phyloP scores from a whole-genome alignment of 1,284 basidiomycete genomes.

The Rhodotorula sp. region DNA sequence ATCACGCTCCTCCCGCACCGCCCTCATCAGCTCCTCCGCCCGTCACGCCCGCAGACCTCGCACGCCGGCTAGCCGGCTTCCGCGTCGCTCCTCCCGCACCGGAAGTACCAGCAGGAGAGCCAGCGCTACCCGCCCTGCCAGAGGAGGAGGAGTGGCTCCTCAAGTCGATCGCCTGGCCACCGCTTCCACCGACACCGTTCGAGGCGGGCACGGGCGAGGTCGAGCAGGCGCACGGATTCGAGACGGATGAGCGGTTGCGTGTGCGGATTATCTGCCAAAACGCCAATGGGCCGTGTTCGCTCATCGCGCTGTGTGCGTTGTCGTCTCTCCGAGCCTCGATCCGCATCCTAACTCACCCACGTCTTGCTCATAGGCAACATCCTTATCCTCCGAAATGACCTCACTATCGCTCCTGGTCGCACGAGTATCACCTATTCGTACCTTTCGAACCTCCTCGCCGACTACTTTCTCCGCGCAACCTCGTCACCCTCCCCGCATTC shows the following conservation, averaged over 20 bases:
- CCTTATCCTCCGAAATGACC: conserved; percentile 73
- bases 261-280: conserved; percentile 78
- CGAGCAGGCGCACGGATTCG: background rate
- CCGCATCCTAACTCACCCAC: background rate
- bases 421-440: conserved; percentile 76
- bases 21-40: background rate
- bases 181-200: conserved; percentile 46
- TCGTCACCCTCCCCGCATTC: conserved; percentile 48
- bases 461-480: conserved; percentile 66
- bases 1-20: too few relatives aligned
- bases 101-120: too few relatives aligned
- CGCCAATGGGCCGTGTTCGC: conserved; percentile 72
- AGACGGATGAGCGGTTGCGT: conserved; percentile 47
- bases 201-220: background rate
- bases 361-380: conserved; percentile 66
- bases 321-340: background rate
- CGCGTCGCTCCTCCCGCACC: background rate
- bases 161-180: conserved; percentile 61
- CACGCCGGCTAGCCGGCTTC: background rate
- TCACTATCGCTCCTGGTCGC: conserved; percentile 65
- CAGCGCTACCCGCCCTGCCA: background rate
- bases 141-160: conserved; percentile 74
- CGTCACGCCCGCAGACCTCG: conserved; percentile 12
- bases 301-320: conserved; percentile 75
- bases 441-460: conserved; percentile 75